Evolutionary conservation across 2,329 filamentous ascomycete species (phyloP).

Genomic region (Setomelanomma holmii): DNA sequence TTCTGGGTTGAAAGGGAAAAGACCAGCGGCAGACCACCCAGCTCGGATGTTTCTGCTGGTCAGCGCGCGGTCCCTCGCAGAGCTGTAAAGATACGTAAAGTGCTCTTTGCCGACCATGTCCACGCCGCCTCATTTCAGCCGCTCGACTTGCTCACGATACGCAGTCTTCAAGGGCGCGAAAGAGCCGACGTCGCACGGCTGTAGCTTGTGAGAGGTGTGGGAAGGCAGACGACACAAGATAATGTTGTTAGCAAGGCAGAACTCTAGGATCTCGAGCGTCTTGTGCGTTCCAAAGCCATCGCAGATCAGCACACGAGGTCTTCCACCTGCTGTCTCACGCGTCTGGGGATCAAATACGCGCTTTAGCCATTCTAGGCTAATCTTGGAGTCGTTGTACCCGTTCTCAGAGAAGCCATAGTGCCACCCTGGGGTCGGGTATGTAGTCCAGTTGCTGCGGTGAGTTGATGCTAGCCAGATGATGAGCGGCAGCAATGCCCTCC

Average conservation of each 20-base stretch:
- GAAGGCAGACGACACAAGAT: not conserved
- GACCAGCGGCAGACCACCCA: conserved; percentile 29
- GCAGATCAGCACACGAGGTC: conserved; percentile 42
- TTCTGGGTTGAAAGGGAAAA: conserved; percentile 37
- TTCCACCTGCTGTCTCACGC: conserved; percentile 33
- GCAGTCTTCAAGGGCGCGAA: too few relatives aligned
- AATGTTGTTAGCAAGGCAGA: not conserved
- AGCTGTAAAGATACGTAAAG: conserved; percentile 24
- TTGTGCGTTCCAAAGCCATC: conserved; percentile 23
- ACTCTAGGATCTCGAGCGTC: not conserved
- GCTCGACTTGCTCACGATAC: conserved; percentile 11
- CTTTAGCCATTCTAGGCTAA: conserved; percentile 47
- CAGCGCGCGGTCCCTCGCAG: conserved; percentile 27
- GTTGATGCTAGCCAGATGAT: conserved; percentile 26
- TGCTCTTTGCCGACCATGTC: conserved; percentile 16
- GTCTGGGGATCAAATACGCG: conserved; percentile 46
- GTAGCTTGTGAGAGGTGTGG: too few relatives aligned
- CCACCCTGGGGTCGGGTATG: too few relatives aligned
- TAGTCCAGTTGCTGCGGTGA: too few relatives aligned
- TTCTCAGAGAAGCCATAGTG: too few relatives aligned
- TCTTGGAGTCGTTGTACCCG: conserved; percentile 38
- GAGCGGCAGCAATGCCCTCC: conserved; percentile 11
- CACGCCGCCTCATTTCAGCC: conserved; percentile 9
- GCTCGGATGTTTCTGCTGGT: conserved; percentile 37
- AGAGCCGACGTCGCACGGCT: too few relatives aligned